These are phyloP conservation scores for Hemerocallis citrina DNA, from an alignment of 106 monocot species.

Conservation along the genomic window DNA sequence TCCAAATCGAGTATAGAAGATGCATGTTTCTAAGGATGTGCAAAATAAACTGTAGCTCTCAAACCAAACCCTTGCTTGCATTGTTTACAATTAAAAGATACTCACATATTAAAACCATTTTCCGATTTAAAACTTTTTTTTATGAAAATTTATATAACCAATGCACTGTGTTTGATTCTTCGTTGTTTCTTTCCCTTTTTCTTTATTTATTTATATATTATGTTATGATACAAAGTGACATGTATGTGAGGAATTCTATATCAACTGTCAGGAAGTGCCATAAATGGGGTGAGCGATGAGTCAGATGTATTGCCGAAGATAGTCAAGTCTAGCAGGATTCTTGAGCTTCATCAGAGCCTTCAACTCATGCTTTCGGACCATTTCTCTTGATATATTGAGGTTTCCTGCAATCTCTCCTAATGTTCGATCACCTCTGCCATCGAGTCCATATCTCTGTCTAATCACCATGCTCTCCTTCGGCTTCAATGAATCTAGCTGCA, in stretches of 20 bases:
- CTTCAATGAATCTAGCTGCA: slow-evolving; percentile 90
- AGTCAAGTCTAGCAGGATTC: slow-evolving; percentile 81
- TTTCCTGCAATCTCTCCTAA: slow-evolving; percentile 94
- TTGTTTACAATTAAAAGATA: no score
- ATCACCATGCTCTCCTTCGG: slow-evolving; percentile 96
- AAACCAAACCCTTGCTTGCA: no score
- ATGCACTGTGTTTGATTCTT: no score
- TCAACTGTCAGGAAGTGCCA: not conserved
- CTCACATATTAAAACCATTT: no score
- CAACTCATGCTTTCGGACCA: slow-evolving; percentile 86
- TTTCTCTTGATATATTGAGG: slow-evolving; percentile 86
- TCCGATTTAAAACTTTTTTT: no score
- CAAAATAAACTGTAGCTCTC: no score
- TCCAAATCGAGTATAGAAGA: no score
- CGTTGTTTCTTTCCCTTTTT: no score
- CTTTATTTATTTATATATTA: no score
- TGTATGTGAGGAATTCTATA: not conserved
- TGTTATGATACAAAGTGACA: slow-evolving; percentile 13
- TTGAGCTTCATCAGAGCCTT: slow-evolving; percentile 99
- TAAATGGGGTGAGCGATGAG: no score
- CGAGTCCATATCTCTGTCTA: slow-evolving; percentile 86
- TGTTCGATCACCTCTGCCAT: slow-evolving; percentile 79
- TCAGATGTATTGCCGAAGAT: slow-evolving; percentile 63
- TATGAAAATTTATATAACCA: no score
- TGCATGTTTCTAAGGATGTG: no score